Evolutionary conservation across 352 stramenopile species (phyloP).

Genomic region (Globisporangium paroecandrum): DNA sequence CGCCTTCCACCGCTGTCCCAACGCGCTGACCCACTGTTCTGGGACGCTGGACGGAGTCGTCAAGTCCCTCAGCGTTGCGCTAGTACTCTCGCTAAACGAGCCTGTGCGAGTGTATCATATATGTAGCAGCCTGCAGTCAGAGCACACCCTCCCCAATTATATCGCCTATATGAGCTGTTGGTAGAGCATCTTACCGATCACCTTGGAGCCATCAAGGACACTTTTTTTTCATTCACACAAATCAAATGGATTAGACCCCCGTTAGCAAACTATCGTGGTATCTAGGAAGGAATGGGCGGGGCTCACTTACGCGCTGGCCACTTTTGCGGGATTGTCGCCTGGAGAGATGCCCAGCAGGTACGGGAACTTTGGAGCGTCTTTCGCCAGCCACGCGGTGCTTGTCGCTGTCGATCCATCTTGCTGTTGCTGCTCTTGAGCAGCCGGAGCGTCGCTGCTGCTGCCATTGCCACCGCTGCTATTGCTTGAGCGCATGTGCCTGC

Average conservation of each 20-base stretch:
- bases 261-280: neutral
- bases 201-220: slow-evolving; percentile 15
- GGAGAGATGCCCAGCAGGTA: slow-evolving; percentile 58
- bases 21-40: slow-evolving; percentile 22
- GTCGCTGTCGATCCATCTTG: slow-evolving; percentile 1
- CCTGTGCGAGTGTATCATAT: slow-evolving; percentile 13
- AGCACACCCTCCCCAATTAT: neutral
- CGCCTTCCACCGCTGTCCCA: slow-evolving; percentile 36
- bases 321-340: slow-evolving; percentile 43
- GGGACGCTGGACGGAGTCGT: slow-evolving; percentile 20
- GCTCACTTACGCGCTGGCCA: slow-evolving; percentile 27
- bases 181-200: slow-evolving; percentile 11
- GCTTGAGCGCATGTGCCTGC: neutral
- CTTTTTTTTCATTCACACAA: neutral
- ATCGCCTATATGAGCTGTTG: neutral
- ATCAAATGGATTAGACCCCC: neutral
- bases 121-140: neutral
- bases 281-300: neutral
- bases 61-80: slow-evolving; percentile 31
- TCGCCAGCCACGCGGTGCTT: slow-evolving; percentile 38
- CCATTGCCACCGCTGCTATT: slow-evolving; percentile 4
- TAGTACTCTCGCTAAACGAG: slow-evolving; percentile 33
- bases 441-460: neutral
- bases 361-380: slow-evolving; percentile 54
- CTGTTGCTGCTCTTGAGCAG: slow-evolving; percentile 4